These are phyloP conservation scores for Fusarium torulosum DNA, from an alignment of 2,329 filamentous ascomycete genomes.

Conservation along the genomic window DNA sequence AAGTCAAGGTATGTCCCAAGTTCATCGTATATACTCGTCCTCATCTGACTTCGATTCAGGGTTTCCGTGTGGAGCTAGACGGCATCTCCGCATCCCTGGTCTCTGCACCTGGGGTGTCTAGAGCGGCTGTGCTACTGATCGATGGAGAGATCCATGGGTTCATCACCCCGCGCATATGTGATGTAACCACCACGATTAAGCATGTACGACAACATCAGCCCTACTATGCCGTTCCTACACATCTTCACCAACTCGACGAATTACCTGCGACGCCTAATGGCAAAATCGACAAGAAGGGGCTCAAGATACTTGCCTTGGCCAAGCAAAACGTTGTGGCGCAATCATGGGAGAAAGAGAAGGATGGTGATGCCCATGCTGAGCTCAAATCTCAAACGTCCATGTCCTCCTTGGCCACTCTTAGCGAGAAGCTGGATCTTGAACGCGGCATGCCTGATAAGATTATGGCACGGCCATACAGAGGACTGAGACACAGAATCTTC, in stretches of 20 bases:
- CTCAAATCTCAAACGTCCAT: conserved; percentile 51
- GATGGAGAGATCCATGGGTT: conserved; percentile 65
- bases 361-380: conserved; percentile 38
- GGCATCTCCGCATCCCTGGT: conserved; percentile 66
- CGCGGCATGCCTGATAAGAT: conserved; percentile 57
- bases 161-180: conserved; percentile 55
- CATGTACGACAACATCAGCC: conserved; percentile 61
- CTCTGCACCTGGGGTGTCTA: conserved; percentile 59
- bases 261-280: conserved; percentile 67
- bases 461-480: conserved; percentile 54
- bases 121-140: conserved; percentile 62
- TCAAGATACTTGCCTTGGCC: conserved; percentile 53
- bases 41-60: conserved; percentile 50
- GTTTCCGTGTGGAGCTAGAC: conserved; percentile 72
- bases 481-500: conserved; percentile 60
- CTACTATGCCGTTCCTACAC: conserved; percentile 67
- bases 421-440: conserved; percentile 50
- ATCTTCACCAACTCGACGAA: conserved; percentile 57
- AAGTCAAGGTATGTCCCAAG: conserved; percentile 62
- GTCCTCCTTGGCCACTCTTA: conserved; percentile 45
- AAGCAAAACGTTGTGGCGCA: conserved; percentile 12
- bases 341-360: conserved; percentile 14
- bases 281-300: conserved; percentile 66
- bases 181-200: conserved; percentile 55
- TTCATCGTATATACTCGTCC: not conserved